Percentiles rank a stretch among this genome's conserved stretches.
phyloP scores from a whole-genome alignment of 1,139 yeast genomes.

The Candida anutae region DNA sequence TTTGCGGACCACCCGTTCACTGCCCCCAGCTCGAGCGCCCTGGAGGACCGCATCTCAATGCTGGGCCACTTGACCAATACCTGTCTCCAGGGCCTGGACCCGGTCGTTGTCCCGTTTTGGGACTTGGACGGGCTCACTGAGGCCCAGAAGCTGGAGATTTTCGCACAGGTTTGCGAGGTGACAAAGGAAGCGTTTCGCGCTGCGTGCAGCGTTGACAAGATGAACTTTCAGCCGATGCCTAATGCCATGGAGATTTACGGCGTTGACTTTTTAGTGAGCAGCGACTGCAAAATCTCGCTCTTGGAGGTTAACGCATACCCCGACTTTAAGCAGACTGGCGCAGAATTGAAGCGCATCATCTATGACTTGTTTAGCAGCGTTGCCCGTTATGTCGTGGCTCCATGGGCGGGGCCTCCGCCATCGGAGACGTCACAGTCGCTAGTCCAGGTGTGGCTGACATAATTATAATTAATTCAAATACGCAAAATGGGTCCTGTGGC shows the following conservation, averaged over 20 bases:
- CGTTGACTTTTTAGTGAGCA: slow-evolving; percentile 72
- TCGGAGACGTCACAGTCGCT: no score
- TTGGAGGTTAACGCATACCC: slow-evolving; percentile 92
- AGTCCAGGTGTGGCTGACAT: no score
- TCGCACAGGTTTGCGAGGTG: slow-evolving; percentile 49
- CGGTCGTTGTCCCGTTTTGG: slow-evolving; percentile 62
- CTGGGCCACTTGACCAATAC: slow-evolving; percentile 86
- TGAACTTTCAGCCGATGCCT: slow-evolving; percentile 80
- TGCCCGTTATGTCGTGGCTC: slow-evolving; percentile 15
- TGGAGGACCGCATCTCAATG: slow-evolving; percentile 32
- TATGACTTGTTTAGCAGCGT: slow-evolving; percentile 49
- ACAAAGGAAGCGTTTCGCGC: slow-evolving; percentile 75
- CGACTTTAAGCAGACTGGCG: slow-evolving; percentile 94
- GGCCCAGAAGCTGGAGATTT: slow-evolving; percentile 31
- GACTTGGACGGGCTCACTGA: slow-evolving; percentile 38
- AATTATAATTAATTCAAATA: no score
- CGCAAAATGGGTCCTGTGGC: no score
- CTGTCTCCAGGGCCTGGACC: slow-evolving; percentile 57
- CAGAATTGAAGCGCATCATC: slow-evolving; percentile 57
- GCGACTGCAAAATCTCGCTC: slow-evolving; percentile 45
- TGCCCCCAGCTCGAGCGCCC: slow-evolving; percentile 24
- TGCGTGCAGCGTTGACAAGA: slow-evolving; percentile 68
- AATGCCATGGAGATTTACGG: slow-evolving; percentile 88
- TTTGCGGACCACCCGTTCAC: slow-evolving; percentile 58
- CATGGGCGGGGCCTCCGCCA: slow-evolving; percentile 7